A percentile compares a stretch with the other conserved stretches of the same genome.
Evolutionary conservation across 129 eudicot genomes (phyloP).

Genomic region (Centrapalus pauciflorus): DNA sequence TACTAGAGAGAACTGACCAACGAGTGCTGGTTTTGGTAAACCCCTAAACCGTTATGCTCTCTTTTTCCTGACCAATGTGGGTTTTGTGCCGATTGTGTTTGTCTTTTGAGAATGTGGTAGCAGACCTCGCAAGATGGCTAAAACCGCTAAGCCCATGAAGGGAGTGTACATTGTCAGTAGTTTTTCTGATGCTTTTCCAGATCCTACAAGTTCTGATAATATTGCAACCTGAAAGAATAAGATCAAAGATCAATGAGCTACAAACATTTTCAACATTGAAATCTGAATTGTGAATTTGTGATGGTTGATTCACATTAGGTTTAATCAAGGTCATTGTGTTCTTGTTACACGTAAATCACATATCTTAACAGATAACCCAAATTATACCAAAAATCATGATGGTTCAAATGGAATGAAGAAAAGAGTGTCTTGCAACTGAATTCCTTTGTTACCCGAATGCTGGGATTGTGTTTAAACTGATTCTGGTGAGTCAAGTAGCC

Average conservation of each 20-base stretch:
- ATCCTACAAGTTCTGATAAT: slow-evolving; percentile 48
- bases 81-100: slow-evolving; percentile 28
- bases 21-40: neutral
- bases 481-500: too few species aligned
- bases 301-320: too few species aligned
- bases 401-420: too few species aligned
- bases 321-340: too few species aligned
- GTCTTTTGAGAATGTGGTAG: slow-evolving; percentile 38
- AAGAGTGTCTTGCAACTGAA: too few species aligned
- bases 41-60: slow-evolving; percentile 51
- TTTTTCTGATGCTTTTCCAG: slow-evolving; percentile 66
- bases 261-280: too few species aligned
- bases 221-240: slow-evolving; percentile 53
- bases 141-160: slow-evolving; percentile 62
- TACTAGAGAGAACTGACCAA: neutral
- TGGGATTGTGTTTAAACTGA: too few species aligned
- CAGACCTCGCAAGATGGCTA: slow-evolving; percentile 75
- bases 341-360: too few species aligned
- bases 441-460: too few species aligned
- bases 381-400: too few species aligned
- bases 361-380: too few species aligned
- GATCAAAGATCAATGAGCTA: neutral
- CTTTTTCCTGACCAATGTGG: slow-evolving; percentile 48
- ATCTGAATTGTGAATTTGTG: too few species aligned
- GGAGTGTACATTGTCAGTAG: slow-evolving; percentile 54